These are phyloP conservation scores for Oxytropis ochrocephala DNA, from an alignment of 306 rosid genomes.

Conservation along the genomic window DNA sequence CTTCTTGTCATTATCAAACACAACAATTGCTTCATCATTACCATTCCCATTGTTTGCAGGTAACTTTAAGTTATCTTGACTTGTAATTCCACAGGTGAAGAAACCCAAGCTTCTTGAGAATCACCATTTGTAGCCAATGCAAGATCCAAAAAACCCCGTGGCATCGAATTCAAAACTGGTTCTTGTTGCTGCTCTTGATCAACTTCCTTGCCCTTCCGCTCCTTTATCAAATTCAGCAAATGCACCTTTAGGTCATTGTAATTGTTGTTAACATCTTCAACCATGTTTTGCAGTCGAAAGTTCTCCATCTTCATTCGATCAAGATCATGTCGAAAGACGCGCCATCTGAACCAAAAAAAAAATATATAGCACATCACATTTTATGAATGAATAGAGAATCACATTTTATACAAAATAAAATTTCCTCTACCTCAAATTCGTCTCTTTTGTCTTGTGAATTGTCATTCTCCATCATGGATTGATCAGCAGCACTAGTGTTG, in stretches of 20 bases:
- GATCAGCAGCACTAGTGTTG: constrained; percentile 56
- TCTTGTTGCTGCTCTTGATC: constrained; percentile 6
- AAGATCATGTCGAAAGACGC: constrained; percentile 52
- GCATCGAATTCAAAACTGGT: constrained; percentile 29
- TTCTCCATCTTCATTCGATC: constrained; percentile 56
- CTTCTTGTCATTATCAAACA: constrained; percentile 8
- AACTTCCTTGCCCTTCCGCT: constrained; percentile 22
- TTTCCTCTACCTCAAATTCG: constrained; percentile 44
- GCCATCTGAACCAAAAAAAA: constrained; percentile 33
- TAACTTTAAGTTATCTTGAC: constrained; percentile 33
- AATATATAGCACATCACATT: no score
- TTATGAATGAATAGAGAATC: neutral
- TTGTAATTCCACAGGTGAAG: constrained; percentile 38
- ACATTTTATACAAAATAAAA: neutral
- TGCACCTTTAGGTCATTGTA: constrained; percentile 63
- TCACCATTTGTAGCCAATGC: constrained; percentile 44
- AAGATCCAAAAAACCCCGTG: constrained; percentile 68
- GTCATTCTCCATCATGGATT: constrained; percentile 52
- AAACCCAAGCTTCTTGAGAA: constrained; percentile 31
- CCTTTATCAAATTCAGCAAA: constrained; percentile 29
- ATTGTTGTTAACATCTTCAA: constrained; percentile 35
- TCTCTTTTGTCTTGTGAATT: constrained; percentile 35
- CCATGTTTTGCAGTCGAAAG: constrained; percentile 33
- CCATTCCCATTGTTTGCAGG: constrained; percentile 16
- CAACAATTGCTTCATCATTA: constrained; percentile 17